Percentiles rank a stretch among this genome's conserved stretches.
Conservation (phyloP, 2,329 filamentous ascomycete genomes). For the Corinectria fuckeliana region DNA sequence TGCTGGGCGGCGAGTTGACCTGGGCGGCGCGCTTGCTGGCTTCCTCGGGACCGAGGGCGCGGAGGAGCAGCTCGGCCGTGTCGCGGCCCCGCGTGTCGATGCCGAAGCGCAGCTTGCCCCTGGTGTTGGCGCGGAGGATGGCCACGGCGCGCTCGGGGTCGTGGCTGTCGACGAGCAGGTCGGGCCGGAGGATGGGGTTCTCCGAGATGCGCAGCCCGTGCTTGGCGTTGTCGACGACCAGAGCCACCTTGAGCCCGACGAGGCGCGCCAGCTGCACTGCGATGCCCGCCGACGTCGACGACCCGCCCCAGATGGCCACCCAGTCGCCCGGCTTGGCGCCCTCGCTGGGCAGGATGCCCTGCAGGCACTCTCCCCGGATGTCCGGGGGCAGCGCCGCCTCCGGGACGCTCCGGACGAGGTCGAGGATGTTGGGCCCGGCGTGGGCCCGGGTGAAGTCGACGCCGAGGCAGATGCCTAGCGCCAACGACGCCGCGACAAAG, state of each 20-base stretch:
- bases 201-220: constrained; percentile 66
- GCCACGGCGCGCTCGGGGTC: constrained; percentile 69
- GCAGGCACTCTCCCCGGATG: constrained; percentile 67
- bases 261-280: constrained; percentile 72
- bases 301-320: constrained; percentile 78
- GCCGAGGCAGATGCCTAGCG: constrained; percentile 73
- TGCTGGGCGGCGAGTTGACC: constrained; percentile 46
- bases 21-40: constrained; percentile 45
- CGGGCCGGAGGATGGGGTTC: constrained; percentile 53
- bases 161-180: constrained; percentile 73
- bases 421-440: constrained; percentile 64
- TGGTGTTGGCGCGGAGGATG: constrained; percentile 66
- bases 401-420: constrained; percentile 55
- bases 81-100: constrained; percentile 73
- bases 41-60: constrained; percentile 44
- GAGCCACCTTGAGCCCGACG: constrained; percentile 68
- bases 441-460: constrained; percentile 64
- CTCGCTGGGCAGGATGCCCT: constrained; percentile 58
- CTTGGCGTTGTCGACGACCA: constrained; percentile 70
- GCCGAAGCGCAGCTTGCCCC: constrained; percentile 66
- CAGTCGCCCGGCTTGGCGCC: constrained; percentile 68
- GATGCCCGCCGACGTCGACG: constrained; percentile 72
- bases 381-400: constrained; percentile 62
- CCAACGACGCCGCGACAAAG: constrained; percentile 71
- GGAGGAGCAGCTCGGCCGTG: constrained; percentile 63